Base-by-base conservation (phyloP, 2,329 filamentous ascomycete species). In the Fusarium pseudograminearum region DNA sequence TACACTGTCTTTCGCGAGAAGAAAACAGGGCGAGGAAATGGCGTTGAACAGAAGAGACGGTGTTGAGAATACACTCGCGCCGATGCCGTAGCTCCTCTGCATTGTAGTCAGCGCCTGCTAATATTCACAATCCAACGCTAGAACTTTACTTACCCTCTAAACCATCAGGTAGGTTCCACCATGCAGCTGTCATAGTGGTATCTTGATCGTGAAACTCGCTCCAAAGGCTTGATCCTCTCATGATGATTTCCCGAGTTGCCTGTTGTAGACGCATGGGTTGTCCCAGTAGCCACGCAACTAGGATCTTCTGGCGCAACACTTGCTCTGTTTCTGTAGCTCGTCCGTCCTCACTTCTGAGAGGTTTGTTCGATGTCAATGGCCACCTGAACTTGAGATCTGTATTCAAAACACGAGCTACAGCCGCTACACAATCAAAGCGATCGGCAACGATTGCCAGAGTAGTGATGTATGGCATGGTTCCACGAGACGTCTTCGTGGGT, bases 381-480 rank as follows among this genome's bases (percentile, higher is more conserved):
- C 87, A 89, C 73, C 85, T 87, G 75, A 86, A 85, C 73, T 83
- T 87, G 48, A 84, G 74, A 14, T 81, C 76, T 16, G 78, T 76
- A 48, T 82, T 83, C 20, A 91, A 77, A 67, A 88, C 87, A 47
- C 81, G 81, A 11, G 86, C 82, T 3, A 93, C 83, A 14, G 82
- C 76, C 4, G 82, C 77, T 3, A 88, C 79, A 63, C 90, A 91
- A 79, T 91, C 90, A 78, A 93, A 94, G 45, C 90, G 87, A 77
- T 94, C 92, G 12, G 91, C 90, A 58, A 93, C 85, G 53, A 93
- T 85, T 41, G 90, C 88, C 41, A 94, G 80, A 3, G 90, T 91
- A 16, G 89, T 87, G 14, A 92, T 82, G 69, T 91, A 91, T 9
- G 86, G 80, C 68, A 92, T 84, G 18, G 85, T 86, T 22, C 85